Conservation (phyloP, 208 protist species). For the Herpetomonas samuelpessoai region DNA sequence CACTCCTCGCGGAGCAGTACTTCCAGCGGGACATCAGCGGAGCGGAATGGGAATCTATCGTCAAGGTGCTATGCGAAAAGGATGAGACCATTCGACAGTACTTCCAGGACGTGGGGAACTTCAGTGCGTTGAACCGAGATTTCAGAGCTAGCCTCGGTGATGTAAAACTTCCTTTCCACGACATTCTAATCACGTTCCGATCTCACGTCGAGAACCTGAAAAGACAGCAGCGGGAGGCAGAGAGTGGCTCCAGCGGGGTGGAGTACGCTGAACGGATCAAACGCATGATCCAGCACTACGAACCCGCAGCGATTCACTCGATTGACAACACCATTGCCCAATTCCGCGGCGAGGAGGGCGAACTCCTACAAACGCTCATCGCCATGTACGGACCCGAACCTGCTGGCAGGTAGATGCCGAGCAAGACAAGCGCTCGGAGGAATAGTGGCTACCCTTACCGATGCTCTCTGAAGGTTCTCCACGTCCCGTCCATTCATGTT, state of each 20-base stretch:
- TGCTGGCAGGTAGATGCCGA: not conserved
- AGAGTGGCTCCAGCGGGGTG: not conserved
- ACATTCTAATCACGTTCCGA: slow-evolving; percentile 37
- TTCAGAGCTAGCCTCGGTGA: not conserved
- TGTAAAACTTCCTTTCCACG: slow-evolving; percentile 50
- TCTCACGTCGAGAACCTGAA: slow-evolving; percentile 28
- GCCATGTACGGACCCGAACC: slow-evolving; percentile 56
- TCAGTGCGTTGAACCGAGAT: not conserved
- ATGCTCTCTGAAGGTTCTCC: too few relatives aligned
- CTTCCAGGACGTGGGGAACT: slow-evolving; percentile 13
- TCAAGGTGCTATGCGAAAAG: slow-evolving; percentile 23
- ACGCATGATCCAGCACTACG: slow-evolving; percentile 33
- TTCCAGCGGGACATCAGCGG: slow-evolving; percentile 37
- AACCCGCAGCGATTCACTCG: slow-evolving; percentile 18
- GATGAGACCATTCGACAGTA: slow-evolving; percentile 27
- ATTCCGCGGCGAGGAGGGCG: slow-evolving; percentile 42
- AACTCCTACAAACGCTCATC: slow-evolving; percentile 38
- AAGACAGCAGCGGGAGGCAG: not conserved
- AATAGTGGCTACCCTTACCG: not conserved
- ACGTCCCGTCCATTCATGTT: too few relatives aligned
- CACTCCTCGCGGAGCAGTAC: slow-evolving; percentile 53
- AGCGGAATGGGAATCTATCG: slow-evolving; percentile 38
- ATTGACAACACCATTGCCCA: slow-evolving; percentile 29
- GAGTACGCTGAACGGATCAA: slow-evolving; percentile 27
- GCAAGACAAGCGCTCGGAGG: not conserved